These are phyloP conservation scores for Cyamopsis tetragonoloba DNA, from an alignment of 306 rosid genomes.

Conservation along the genomic window DNA sequence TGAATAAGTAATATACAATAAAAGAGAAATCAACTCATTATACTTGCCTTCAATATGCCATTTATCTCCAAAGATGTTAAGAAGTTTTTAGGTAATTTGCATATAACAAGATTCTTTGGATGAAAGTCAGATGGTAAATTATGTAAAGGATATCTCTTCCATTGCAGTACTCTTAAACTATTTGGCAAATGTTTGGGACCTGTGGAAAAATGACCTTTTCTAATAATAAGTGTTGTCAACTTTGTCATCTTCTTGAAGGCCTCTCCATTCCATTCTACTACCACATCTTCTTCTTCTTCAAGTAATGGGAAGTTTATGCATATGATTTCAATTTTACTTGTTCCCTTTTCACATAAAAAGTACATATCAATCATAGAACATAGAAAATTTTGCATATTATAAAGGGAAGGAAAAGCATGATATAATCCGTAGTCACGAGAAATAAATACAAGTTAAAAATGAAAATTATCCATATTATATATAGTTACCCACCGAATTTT, in stretches of 20 bases:
- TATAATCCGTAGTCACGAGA: background rate
- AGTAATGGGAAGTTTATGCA: background rate
- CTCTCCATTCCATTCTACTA: background rate
- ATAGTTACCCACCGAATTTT: background rate
- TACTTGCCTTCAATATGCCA: background rate
- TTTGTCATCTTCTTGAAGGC: background rate
- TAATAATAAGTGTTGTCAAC: background rate
- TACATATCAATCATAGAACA: background rate
- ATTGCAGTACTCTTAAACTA: background rate
- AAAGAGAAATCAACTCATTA: background rate
- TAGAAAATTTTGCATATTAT: background rate
- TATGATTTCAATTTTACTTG: background rate
- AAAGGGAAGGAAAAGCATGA: background rate
- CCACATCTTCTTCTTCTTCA: background rate
- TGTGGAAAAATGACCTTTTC: background rate
- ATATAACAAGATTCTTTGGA: background rate
- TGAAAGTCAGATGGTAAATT: background rate
- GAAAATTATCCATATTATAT: background rate
- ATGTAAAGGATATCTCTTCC: background rate
- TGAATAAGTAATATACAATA: background rate
- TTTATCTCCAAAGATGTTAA: background rate
- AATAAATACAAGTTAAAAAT: background rate
- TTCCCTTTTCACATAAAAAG: background rate
- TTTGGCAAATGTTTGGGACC: conserved; percentile 9
- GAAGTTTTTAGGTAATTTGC: background rate